A percentile compares a stretch with the other conserved stretches of the same genome.
Evolutionary conservation across 2,329 filamentous ascomycete genomes (phyloP).

Genomic region (Botrytis pseudocinerea): DNA sequence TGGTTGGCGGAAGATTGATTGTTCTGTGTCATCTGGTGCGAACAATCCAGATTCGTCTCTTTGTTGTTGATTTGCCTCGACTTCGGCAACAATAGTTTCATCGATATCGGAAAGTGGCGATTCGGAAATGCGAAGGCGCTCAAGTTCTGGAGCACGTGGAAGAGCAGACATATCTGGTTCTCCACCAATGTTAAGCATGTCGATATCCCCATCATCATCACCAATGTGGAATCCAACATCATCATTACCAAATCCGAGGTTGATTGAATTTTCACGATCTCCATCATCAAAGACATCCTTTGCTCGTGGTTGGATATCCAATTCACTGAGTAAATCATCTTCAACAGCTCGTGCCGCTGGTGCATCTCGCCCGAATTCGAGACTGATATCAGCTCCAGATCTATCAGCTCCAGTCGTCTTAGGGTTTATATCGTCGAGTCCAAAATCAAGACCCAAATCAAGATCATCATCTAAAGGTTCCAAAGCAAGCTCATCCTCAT

Average conservation of each 20-base stretch:
- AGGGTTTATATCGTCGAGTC: conserved; percentile 40
- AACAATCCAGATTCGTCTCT: conserved; percentile 57
- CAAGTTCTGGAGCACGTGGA: conserved; percentile 50
- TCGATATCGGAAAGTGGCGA: conserved; percentile 71
- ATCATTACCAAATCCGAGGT: conserved; percentile 50
- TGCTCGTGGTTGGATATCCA: conserved; percentile 56
- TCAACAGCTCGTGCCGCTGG: conserved; percentile 66
- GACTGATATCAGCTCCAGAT: conserved; percentile 55
- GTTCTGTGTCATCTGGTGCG: conserved; percentile 56
- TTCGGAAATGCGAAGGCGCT: conserved; percentile 64
- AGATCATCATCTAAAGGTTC: conserved; percentile 64
- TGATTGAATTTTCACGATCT: conserved; percentile 56
- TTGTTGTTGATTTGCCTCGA: conserved; percentile 53
- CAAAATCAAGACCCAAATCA: conserved; percentile 73
- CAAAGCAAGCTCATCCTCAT: conserved; percentile 58
- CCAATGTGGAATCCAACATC: conserved; percentile 58
- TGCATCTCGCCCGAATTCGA: conserved; percentile 90
- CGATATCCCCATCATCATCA: conserved; percentile 64
- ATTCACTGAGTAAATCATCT: conserved; percentile 65
- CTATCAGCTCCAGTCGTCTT: conserved; percentile 32
- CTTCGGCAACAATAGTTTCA: conserved; percentile 59
- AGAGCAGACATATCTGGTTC: conserved; percentile 55
- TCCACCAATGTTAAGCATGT: conserved; percentile 62
- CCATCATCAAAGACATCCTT: conserved; percentile 55
- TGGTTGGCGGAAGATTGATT: conserved; percentile 63